A percentile compares a stretch with the other conserved stretches of the same genome.
These are phyloP conservation scores for Brassica nigra DNA, from an alignment of 345 rosid species.

Conservation along the genomic window DNA sequence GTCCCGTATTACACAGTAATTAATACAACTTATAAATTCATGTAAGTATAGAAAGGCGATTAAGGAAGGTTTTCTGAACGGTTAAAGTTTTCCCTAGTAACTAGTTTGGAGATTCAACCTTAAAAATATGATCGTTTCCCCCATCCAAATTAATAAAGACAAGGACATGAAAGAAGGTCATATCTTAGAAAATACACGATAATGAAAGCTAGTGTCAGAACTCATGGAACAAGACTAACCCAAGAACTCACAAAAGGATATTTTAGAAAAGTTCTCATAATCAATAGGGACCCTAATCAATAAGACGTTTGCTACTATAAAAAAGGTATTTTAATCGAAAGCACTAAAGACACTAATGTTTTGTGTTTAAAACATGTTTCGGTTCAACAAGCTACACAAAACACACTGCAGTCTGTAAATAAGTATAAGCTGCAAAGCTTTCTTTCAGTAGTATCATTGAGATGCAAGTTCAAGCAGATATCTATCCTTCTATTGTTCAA, in stretches of 20 bases:
- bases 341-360: background rate
- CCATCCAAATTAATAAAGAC: background rate
- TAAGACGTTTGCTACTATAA: background rate
- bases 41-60: background rate
- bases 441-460: background rate
- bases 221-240: background rate
- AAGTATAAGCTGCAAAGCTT: background rate
- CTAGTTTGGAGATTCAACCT: too few relatives aligned
- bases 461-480: background rate
- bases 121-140: background rate
- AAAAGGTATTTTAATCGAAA: background rate
- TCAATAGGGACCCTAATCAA: too few relatives aligned
- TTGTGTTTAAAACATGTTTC: background rate
- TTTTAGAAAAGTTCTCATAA: background rate
- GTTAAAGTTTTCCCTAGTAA: background rate
- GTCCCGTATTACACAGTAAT: background rate
- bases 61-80: background rate
- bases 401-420: background rate
- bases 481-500: background rate
- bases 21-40: background rate
- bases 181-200: background rate
- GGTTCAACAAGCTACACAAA: background rate
- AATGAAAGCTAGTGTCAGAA: background rate
- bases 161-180: background rate
- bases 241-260: background rate